Percentiles rank a stretch among this genome's conserved stretches.
These are phyloP conservation scores for Syncephalastrum monosporum DNA, from an alignment of 371 early-diverging fungal genomes.

Conservation along the genomic window DNA sequence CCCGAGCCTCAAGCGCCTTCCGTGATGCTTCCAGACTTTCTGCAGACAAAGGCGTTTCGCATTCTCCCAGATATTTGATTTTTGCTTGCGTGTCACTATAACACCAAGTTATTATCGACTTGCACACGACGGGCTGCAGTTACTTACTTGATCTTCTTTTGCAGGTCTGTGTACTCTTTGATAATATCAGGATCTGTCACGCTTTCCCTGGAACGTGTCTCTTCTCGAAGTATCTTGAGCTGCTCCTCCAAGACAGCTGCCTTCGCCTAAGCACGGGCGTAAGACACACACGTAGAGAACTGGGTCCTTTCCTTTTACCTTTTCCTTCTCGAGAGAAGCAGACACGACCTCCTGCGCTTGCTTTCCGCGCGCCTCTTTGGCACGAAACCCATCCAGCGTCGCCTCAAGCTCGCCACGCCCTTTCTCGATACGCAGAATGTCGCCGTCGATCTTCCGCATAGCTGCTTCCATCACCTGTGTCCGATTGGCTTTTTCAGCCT, in stretches of 20 bases:
- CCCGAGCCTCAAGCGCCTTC: neutral
- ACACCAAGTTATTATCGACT: too few relatives aligned
- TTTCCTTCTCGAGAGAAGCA: conserved; percentile 28
- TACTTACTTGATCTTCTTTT: conserved; percentile 5
- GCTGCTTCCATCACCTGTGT: conserved; percentile 59
- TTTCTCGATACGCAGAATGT: conserved; percentile 74
- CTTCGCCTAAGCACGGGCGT: too few relatives aligned
- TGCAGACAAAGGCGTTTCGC: neutral
- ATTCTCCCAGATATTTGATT: neutral
- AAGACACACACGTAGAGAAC: neutral
- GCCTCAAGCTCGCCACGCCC: conserved; percentile 53
- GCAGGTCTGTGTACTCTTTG: neutral
- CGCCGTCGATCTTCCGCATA: conserved; percentile 71
- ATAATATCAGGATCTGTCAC: neutral
- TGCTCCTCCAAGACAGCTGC: too few relatives aligned
- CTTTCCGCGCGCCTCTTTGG: conserved; percentile 19
- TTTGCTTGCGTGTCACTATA: conserved; percentile 4
- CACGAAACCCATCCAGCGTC: conserved; percentile 21
- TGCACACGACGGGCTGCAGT: too few relatives aligned
- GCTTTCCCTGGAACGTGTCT: too few relatives aligned
- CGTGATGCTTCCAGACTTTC: neutral
- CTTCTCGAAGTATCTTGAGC: too few relatives aligned
- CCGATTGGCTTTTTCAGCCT: conserved; percentile 26
- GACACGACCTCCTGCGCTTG: conserved; percentile 20
- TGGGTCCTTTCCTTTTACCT: conserved; percentile 18